phyloP scores from a whole-genome alignment of 495 filamentous ascomycete species.

The Staphylotrichum longicolle region DNA sequence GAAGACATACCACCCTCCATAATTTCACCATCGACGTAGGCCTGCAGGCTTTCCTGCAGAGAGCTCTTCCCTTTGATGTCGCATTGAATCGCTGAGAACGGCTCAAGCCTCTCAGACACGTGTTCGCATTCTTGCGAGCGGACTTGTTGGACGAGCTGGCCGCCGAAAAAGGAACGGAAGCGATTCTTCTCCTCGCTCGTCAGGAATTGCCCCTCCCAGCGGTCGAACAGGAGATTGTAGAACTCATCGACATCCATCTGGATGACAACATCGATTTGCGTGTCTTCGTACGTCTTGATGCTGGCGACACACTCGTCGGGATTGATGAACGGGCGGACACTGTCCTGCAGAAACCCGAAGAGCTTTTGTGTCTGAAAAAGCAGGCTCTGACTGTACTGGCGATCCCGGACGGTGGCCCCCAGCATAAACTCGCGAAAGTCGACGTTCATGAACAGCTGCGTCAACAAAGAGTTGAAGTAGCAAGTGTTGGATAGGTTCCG shows the following conservation, averaged over 20 bases:
- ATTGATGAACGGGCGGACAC: slow-evolving; percentile 66
- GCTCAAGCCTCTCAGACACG: slow-evolving; percentile 84
- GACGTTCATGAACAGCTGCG: slow-evolving; percentile 96
- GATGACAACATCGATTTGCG: slow-evolving; percentile 77
- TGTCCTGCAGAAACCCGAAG: slow-evolving; percentile 84
- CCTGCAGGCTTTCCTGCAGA: slow-evolving; percentile 82
- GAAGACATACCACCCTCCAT: slow-evolving; percentile 78
- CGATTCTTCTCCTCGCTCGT: slow-evolving; percentile 63
- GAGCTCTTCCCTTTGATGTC: slow-evolving; percentile 90
- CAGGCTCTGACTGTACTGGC: slow-evolving; percentile 58
- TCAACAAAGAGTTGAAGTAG: slow-evolving; percentile 93
- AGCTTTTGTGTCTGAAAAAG: slow-evolving; percentile 75
- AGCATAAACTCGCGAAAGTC: slow-evolving; percentile 85
- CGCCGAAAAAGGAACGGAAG: slow-evolving; percentile 85
- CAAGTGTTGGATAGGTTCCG: slow-evolving; percentile 93
- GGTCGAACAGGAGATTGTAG: slow-evolving; percentile 88
- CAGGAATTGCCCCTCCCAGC: slow-evolving; percentile 81
- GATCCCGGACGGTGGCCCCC: slow-evolving; percentile 53
- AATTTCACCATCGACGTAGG: slow-evolving; percentile 92
- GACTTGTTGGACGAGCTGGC: slow-evolving; percentile 90
- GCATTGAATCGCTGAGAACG: slow-evolving; percentile 93
- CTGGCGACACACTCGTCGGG: slow-evolving; percentile 68
- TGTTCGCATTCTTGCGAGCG: slow-evolving; percentile 92
- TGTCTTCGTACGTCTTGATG: slow-evolving; percentile 80
- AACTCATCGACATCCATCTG: slow-evolving; percentile 99